phyloP scores from a whole-genome alignment of 192 early-diverging fungal genomes.

The Backusella circina region DNA sequence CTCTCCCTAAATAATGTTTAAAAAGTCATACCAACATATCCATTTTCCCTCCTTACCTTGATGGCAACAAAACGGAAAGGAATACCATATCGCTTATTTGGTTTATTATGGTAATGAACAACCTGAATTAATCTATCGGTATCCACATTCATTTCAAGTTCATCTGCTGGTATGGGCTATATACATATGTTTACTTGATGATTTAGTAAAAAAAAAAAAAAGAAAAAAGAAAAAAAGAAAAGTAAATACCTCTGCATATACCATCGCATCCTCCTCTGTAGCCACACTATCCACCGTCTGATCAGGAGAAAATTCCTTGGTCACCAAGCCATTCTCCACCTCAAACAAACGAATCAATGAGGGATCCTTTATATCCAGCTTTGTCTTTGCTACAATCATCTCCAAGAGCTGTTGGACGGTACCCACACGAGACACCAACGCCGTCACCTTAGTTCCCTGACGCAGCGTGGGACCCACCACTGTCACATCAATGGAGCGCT shows the following conservation, averaged over 20 bases:
- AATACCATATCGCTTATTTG: conserved; percentile 66
- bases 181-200: not conserved
- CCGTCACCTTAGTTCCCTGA: conserved; percentile 48
- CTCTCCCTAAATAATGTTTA: conserved; percentile 47
- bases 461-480: conserved; percentile 64
- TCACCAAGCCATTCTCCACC: conserved; percentile 10
- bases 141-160: conserved; percentile 30
- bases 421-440: conserved; percentile 6
- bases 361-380: conserved; percentile 8
- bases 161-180: conserved; percentile 48
- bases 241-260: conserved; percentile 56
- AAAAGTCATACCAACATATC: too few relatives aligned
- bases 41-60: conserved; percentile 24
- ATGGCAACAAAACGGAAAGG: conserved; percentile 80
- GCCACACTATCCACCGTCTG: conserved; percentile 19
- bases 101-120: conserved; percentile 77
- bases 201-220: not conserved
- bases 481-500: conserved; percentile 64
- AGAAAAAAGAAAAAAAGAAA: not conserved
- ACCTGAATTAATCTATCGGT: conserved; percentile 56
- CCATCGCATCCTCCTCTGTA: conserved; percentile 13
- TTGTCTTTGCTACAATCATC: conserved; percentile 2
- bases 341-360: conserved; percentile 18
- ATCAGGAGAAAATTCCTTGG: conserved; percentile 26
- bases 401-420: conserved; percentile 1